Evolutionary conservation across 371 early-diverging fungal genomes (phyloP), one percentile per base, ranked within the genome.

Genomic region (Paraphysoderma sedebokerense): DNA sequence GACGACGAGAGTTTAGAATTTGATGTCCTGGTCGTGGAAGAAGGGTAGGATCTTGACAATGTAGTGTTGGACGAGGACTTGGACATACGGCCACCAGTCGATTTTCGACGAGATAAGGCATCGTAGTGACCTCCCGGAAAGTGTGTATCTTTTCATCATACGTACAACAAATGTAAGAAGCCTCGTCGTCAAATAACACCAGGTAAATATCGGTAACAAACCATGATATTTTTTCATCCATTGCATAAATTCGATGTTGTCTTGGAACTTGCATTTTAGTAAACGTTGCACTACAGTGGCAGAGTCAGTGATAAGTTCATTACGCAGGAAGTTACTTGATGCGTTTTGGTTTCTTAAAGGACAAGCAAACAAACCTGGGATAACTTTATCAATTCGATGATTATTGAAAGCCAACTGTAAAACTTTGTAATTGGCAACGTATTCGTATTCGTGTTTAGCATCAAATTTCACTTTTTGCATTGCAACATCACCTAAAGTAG

Each of bases 161-260:
- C n/a, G n/a, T 2, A n/a, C 4, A 38, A 38, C 29, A 30, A 19
- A 36, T 13, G 40, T 40, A 19, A 12, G 24, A 11, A 9, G 11
- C 24, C 11, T 17, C 8, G 13, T 20, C 17, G 11, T 40, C 40
- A 9, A 11, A 40, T 12, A 11, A 9, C 40, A 12, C 40, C 40
- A 8, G 11, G 8, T 9, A 11, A 9, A 40, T 11, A 36, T 38
- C 19, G 29, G n/a, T n/a, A n/a, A n/a, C n/a, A n/a, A 28, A 41
- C 32, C 32, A 17, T 37, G 38, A 51, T 59, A 90, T 52, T 70
- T 68, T 56, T 87, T 92, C 50, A 88, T 54, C 92, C 92, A 92
- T 56, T 92, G 92, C 58, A 89, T 55, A 56, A 96, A 91, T 68
- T 92, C 92, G 49, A 96, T 68, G 60, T 93, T 96, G 64, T 96